Base-by-base conservation (phyloP, 2,329 filamentous ascomycete genomes). In the Fusarium pseudograminearum region DNA sequence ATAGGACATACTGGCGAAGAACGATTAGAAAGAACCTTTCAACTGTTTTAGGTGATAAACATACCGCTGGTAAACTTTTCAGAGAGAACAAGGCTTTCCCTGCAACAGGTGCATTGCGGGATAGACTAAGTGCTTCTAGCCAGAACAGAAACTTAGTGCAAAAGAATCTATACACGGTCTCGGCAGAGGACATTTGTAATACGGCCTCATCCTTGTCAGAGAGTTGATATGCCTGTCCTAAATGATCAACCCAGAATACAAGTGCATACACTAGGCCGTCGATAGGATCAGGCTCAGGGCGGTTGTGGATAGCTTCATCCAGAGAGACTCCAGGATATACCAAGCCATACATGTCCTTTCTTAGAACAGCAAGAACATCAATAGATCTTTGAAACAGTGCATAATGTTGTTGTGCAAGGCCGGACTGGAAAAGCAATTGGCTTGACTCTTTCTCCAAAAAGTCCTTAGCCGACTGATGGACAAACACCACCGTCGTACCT, bases 341-440 rank as follows among this genome's bases (percentile, higher is more conserved):
- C 15, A 50, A 26, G 7, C 11, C 1, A 15, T 50, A 33, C 4
- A 50, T 40, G 3, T 57, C 20, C 6, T 10, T 6, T 0, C 7
- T 33, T 0, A 33, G 33, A 11, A 4, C 7, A 20, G 16, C 3
- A 3, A 20, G 2, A 0, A 33, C 3, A 26, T 9, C 6, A 2
- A 57, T 33, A 2, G 42, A 57, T 16, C 12, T 2, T 14, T 31
- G 9, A 3, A 40, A 50, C 3, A 57, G 5, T 4, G 9, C 0
- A n/a, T 33, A 50, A 18, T 50, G 54, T 2, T 41, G 16, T 0
- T 33, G 26, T 0, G 20, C 10, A 11, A 57, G 16, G 0, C 34
- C 26, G 3, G 12, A 40, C 7, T 0, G 26, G 1, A 40, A 33
- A 0, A 50, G 20, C 1, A 14, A 7, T 0, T 0, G 1, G 8